A percentile compares a stretch with the other conserved stretches of the same genome.
Conservation (phyloP, 2,329 filamentous ascomycete species). For the Ambrosiella xylebori region DNA sequence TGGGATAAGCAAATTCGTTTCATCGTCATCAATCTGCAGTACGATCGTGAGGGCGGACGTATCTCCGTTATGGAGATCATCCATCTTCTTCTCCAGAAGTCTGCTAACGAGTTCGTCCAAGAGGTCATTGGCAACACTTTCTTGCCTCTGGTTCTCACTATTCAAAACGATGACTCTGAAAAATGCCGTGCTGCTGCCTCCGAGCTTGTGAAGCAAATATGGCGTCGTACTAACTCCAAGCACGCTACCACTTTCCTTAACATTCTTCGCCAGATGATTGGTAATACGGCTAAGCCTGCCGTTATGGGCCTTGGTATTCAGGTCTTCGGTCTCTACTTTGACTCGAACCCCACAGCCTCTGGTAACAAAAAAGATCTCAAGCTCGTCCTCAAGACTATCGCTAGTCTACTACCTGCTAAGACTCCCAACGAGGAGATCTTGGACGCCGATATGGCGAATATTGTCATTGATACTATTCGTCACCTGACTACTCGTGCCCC, state of each 20-base stretch:
- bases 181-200: conserved; percentile 73
- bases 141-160: conserved; percentile 65
- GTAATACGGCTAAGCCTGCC: conserved; percentile 54
- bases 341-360: conserved; percentile 39
- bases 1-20: conserved; percentile 84
- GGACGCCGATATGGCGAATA: conserved; percentile 59
- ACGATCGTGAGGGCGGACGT: conserved; percentile 72
- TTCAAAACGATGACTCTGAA: conserved; percentile 75
- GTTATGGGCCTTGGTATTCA: conserved; percentile 61
- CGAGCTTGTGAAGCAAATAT: conserved; percentile 63
- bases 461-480: conserved; percentile 50
- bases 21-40: conserved; percentile 77
- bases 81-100: conserved; percentile 71
- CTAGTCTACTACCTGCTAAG: conserved; percentile 37
- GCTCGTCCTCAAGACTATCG: conserved; percentile 39
- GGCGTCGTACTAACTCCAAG: conserved; percentile 59
- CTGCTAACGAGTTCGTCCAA: conserved; percentile 64
- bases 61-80: conserved; percentile 87
- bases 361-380: conserved; percentile 52
- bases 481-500: conserved; percentile 53
- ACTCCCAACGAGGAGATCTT: conserved; percentile 22
- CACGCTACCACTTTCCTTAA: conserved; percentile 51
- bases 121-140: conserved; percentile 71
- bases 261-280: conserved; percentile 59
- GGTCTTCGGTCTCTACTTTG: conserved; percentile 69